phyloP scores from a whole-genome alignment of 352 stramenopile species.

The Plasmopara viticola region DNA sequence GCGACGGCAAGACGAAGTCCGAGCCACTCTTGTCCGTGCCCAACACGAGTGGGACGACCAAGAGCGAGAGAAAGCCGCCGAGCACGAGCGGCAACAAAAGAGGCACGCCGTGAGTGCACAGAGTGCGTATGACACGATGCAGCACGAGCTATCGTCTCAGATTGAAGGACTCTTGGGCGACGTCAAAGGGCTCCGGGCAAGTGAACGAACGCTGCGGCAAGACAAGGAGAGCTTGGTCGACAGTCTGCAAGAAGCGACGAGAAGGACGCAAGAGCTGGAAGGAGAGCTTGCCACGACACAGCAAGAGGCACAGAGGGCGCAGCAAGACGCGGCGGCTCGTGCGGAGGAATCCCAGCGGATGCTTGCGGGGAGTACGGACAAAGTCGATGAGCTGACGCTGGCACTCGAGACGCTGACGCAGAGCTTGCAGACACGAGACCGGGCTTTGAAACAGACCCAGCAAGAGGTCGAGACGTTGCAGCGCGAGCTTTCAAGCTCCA shows the following conservation, averaged over 20 bases:
- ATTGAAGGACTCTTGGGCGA: constrained; percentile 58
- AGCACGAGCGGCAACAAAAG: constrained; percentile 19
- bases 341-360: constrained; percentile 39
- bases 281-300: constrained; percentile 39
- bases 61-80: constrained; percentile 7
- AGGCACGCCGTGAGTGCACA: constrained; percentile 12
- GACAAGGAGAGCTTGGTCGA: constrained; percentile 49
- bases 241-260: constrained; percentile 30
- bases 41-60: constrained; percentile 22
- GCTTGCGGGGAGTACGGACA: constrained; percentile 28
- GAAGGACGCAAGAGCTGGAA: constrained; percentile 33
- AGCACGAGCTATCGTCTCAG: constrained; percentile 48
- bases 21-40: constrained; percentile 19
- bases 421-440: constrained; percentile 33
- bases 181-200: constrained; percentile 32
- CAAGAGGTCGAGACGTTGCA: constrained; percentile 41
- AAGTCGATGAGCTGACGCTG: constrained; percentile 38
- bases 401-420: constrained; percentile 35
- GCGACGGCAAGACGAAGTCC: constrained; percentile 46
- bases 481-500: constrained; percentile 39
- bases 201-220: constrained; percentile 41
- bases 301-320: constrained; percentile 44
- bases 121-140: constrained; percentile 36
- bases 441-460: constrained; percentile 29
- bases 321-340: constrained; percentile 40